Conservation (phyloP, 352 stramenopile species). For the Phytophthora pini region DNA sequence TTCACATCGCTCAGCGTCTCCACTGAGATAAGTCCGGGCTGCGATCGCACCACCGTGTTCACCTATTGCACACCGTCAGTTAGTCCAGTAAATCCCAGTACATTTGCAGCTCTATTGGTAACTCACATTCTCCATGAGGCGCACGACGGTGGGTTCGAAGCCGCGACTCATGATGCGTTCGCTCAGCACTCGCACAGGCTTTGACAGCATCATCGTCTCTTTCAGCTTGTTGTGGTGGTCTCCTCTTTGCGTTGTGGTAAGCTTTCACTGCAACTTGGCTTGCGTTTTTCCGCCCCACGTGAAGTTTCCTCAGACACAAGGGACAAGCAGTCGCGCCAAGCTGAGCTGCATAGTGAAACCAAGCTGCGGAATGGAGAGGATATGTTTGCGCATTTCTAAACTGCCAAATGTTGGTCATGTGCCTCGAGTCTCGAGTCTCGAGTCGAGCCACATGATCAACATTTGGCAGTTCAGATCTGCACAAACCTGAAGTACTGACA, state of each 20-base stretch:
- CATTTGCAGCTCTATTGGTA: not conserved
- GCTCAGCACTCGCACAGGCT: slow-evolving; percentile 81
- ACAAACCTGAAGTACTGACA: slow-evolving; percentile 20
- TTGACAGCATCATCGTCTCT: slow-evolving; percentile 40
- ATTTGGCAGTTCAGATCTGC: no score
- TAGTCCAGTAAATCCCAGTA: not conserved
- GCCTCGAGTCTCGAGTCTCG: no score
- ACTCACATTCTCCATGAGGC: slow-evolving; percentile 82
- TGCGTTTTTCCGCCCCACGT: slow-evolving; percentile 23
- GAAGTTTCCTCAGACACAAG: slow-evolving; percentile 13
- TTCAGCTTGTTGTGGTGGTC: slow-evolving; percentile 3
- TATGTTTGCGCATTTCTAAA: slow-evolving; percentile 17
- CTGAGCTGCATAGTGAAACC: slow-evolving; percentile 28
- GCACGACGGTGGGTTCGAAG: slow-evolving; percentile 82
- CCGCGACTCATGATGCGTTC: slow-evolving; percentile 85
- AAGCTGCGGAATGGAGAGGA: slow-evolving; percentile 9
- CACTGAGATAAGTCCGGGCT: slow-evolving; percentile 80
- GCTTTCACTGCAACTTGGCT: slow-evolving; percentile 23
- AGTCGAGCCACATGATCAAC: no score
- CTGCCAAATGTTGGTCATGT: slow-evolving; percentile 25
- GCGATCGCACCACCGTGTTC: slow-evolving; percentile 72
- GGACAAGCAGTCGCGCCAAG: slow-evolving; percentile 10
- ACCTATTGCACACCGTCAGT: slow-evolving; percentile 45
- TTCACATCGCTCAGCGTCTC: slow-evolving; percentile 85
- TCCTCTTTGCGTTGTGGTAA: slow-evolving; percentile 27